phyloP scores from a whole-genome alignment of 768 basidiomycete genomes.

The Pilatotrama ljubarskyi region DNA sequence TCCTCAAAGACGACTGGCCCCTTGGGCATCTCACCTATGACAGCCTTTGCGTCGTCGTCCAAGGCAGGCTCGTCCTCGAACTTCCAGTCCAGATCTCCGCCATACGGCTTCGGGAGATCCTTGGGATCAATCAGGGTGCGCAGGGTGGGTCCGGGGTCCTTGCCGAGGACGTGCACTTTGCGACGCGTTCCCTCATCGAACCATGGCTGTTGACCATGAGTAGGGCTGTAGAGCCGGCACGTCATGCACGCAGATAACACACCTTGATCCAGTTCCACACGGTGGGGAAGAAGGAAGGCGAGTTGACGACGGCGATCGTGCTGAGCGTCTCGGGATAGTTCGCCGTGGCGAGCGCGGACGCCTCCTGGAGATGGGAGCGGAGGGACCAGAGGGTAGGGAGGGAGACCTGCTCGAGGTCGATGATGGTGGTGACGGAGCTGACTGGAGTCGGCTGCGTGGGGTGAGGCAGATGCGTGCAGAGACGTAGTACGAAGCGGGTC shows the following conservation, averaged over 20 bases:
- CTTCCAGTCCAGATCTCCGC: constrained; percentile 71
- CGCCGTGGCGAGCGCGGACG: constrained; percentile 70
- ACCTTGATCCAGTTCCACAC: constrained; percentile 87
- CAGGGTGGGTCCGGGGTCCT: constrained; percentile 54
- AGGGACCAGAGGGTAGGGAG: constrained; percentile 69
- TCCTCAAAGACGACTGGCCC: constrained; percentile 55
- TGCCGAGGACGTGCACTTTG: constrained; percentile 76
- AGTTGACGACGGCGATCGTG: constrained; percentile 70
- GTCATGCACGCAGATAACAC: constrained; percentile 4
- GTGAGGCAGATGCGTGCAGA: constrained; percentile 65
- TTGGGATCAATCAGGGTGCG: constrained; percentile 46
- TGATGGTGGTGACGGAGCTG: constrained; percentile 63
- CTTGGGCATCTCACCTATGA: constrained; percentile 52
- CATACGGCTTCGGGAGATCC: constrained; percentile 69
- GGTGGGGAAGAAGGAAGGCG: constrained; percentile 80
- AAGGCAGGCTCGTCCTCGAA: constrained; percentile 67
- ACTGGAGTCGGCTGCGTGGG: constrained; percentile 51
- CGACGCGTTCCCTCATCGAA: constrained; percentile 77
- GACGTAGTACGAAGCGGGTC: constrained; percentile 60
- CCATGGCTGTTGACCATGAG: constrained; percentile 50
- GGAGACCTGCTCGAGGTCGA: constrained; percentile 68
- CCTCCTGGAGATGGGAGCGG: constrained; percentile 71
- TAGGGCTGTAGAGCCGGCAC: neutral
- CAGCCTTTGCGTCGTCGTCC: constrained; percentile 52
- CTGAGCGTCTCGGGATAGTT: constrained; percentile 81